Evolutionary conservation across 768 basidiomycete genomes (phyloP).

Genomic region (Leccinum rimulosum): DNA sequence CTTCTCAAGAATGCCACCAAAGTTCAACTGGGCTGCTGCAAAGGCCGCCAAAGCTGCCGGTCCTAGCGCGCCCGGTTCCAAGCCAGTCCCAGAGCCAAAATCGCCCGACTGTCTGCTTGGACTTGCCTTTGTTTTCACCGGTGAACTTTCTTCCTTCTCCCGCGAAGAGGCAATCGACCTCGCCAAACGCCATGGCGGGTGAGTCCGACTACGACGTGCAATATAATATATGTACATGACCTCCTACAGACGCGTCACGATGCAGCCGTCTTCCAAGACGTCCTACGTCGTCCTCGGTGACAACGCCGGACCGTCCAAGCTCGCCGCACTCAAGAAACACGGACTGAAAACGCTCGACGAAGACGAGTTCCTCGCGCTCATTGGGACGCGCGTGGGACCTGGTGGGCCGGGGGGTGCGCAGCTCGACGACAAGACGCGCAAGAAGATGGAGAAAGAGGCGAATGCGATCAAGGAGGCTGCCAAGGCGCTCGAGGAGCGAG

Average conservation of each 20-base stretch:
- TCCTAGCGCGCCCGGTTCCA: constrained; percentile 55
- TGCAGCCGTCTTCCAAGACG: constrained; percentile 87
- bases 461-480: constrained; percentile 71
- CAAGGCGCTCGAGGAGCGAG: constrained; percentile 73
- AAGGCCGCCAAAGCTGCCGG: constrained; percentile 62
- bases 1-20: constrained; percentile 3
- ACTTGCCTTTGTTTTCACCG: constrained; percentile 92
- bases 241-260: constrained; percentile 70
- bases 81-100: constrained; percentile 65
- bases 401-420: constrained; percentile 31
- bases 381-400: constrained; percentile 64
- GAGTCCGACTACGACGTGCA: constrained; percentile 28
- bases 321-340: constrained; percentile 84
- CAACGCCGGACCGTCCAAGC: constrained; percentile 84
- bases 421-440: constrained; percentile 76
- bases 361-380: constrained; percentile 83
- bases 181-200: constrained; percentile 94
- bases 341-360: constrained; percentile 74
- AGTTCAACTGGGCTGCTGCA: constrained; percentile 47
- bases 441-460: constrained; percentile 80
- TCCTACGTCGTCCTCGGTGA: constrained; percentile 86
- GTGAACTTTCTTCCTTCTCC: constrained; percentile 82
- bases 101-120: constrained; percentile 82
- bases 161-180: constrained; percentile 85
- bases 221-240: not conserved